Percentiles rank a stretch among this genome's conserved stretches.
Conservation (phyloP, 164 flowering plant genomes). For the Saururus chinensis region DNA sequence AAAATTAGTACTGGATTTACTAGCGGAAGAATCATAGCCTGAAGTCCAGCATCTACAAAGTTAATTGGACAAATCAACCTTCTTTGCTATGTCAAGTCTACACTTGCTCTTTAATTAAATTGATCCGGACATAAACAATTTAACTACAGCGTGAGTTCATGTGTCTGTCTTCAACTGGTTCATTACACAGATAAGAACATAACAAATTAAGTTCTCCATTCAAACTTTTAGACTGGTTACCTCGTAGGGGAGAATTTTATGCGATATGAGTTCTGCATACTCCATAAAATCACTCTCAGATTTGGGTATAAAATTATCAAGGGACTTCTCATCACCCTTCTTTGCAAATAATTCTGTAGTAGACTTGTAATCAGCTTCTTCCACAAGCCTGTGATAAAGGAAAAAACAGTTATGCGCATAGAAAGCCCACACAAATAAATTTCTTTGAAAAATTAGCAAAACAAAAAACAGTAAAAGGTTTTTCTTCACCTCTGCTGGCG, state of each 20-base stretch:
- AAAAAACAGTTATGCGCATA: too few species aligned
- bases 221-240: too few species aligned
- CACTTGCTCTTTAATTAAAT: too few species aligned
- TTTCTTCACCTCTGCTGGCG: constrained; percentile 68
- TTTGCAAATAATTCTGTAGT: constrained; percentile 72
- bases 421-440: background rate
- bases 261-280: constrained; percentile 81
- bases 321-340: constrained; percentile 57
- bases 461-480: background rate
- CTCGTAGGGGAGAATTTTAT: constrained; percentile 75
- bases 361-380: constrained; percentile 82
- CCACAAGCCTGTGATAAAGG: constrained; percentile 55
- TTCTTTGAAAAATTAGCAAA: background rate
- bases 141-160: background rate
- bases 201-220: too few species aligned
- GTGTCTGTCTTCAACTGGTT: background rate
- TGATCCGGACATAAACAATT: background rate
- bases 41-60: too few species aligned
- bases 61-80: too few species aligned
- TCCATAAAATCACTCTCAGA: constrained; percentile 79
- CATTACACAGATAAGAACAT: too few species aligned
- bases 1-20: too few species aligned
- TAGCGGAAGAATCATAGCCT: too few species aligned
- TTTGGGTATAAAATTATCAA: constrained; percentile 86
- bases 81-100: too few species aligned